Percentiles rank a stretch among this genome's conserved stretches.
Evolutionary conservation across 2,329 filamentous ascomycete species (phyloP).

Genomic region (Trichophyton simii): DNA sequence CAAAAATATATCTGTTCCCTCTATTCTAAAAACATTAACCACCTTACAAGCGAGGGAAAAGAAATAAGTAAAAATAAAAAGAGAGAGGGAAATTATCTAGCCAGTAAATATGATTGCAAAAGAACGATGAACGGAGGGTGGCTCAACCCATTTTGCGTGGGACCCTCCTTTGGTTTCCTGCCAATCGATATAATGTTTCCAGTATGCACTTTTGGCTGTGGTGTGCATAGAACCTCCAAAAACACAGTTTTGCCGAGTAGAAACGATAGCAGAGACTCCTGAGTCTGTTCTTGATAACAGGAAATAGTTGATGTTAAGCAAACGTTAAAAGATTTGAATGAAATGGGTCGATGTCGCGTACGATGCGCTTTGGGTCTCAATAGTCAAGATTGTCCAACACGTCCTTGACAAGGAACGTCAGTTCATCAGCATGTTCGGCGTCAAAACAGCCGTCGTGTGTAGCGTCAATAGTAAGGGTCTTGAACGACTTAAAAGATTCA

Average conservation of each 20-base stretch:
- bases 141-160: background rate
- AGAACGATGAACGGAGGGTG: background rate
- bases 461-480: conserved; percentile 1
- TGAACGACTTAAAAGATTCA: conserved; percentile 2
- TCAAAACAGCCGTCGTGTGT: conserved; percentile 9
- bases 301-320: background rate
- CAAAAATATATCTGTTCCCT: background rate
- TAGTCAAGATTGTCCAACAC: conserved; percentile 5
- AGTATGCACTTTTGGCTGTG: conserved; percentile 1
- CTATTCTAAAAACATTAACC: background rate
- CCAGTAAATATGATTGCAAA: background rate
- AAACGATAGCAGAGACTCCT: background rate
- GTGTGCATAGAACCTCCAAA: conserved; percentile 1
- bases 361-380: background rate
- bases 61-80: background rate
- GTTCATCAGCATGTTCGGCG: conserved; percentile 2
- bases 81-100: background rate
- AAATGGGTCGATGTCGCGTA: background rate
- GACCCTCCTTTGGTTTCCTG: background rate
- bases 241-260: background rate
- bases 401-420: conserved; percentile 5
- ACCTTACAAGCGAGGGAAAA: background rate
- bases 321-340: background rate
- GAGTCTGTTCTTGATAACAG: background rate
- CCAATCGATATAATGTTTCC: background rate